phyloP scores from a whole-genome alignment of 768 basidiomycete genomes.

The Boletus vermiculosoides region DNA sequence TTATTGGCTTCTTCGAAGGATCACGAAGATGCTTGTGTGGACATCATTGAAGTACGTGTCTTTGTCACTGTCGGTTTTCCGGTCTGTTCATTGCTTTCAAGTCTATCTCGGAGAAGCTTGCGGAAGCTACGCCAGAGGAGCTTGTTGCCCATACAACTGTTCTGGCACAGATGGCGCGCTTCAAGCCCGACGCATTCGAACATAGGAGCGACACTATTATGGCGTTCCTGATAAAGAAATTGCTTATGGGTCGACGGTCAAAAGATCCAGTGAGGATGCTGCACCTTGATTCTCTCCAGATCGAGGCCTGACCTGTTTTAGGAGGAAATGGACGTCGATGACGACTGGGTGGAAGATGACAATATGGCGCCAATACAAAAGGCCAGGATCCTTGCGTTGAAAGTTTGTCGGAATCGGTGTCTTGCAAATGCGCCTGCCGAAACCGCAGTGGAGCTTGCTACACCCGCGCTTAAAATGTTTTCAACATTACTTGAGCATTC shows the following conservation, averaged over 20 bases:
- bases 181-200: constrained; percentile 74
- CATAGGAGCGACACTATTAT: constrained; percentile 72
- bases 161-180: constrained; percentile 70
- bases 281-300: background rate
- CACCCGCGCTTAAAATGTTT: constrained; percentile 76
- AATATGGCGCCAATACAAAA: constrained; percentile 55
- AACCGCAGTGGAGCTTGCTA: constrained; percentile 62
- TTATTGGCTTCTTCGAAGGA: constrained; percentile 61
- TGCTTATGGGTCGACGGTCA: constrained; percentile 59
- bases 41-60: constrained; percentile 62
- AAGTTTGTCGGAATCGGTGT: constrained; percentile 79
- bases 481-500: constrained; percentile 64
- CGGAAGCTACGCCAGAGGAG: constrained; percentile 44
- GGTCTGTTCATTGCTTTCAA: constrained; percentile 28
- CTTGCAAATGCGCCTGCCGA: constrained; percentile 62
- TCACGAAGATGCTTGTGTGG: constrained; percentile 46
- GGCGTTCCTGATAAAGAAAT: constrained; percentile 63
- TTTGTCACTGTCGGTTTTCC: background rate
- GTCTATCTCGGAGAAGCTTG: constrained; percentile 57
- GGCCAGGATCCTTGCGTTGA: constrained; percentile 74
- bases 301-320: constrained; percentile 24
- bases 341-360: constrained; percentile 77
- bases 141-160: constrained; percentile 69
- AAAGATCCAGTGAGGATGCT: constrained; percentile 43
- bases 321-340: constrained; percentile 57